Evolutionary conservation across 139 green algal genomes (phyloP).

Genomic region (Haematococcus lacustris): DNA sequence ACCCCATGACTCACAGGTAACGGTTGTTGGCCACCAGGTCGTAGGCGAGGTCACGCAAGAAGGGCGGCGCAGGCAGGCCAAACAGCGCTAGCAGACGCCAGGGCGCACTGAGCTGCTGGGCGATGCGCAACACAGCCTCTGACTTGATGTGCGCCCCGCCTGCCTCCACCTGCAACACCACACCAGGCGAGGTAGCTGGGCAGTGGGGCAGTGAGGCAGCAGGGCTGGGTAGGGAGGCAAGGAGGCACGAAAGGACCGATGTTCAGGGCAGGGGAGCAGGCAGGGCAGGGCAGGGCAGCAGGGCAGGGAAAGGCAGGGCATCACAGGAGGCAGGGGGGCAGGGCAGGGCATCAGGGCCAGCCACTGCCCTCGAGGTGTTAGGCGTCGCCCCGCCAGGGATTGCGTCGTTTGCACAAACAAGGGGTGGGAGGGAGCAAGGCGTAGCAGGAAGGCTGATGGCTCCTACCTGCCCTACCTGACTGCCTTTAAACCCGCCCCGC

Average conservation of each 20-base stretch:
- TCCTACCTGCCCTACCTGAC: not conserved
- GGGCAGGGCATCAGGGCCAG: too few species aligned
- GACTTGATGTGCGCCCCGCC: constrained; percentile 38
- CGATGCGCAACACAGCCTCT: constrained; percentile 61
- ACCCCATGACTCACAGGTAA: constrained; percentile 26
- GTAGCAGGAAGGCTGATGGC: not conserved
- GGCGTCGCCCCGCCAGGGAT: not conserved
- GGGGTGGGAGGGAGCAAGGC: not conserved
- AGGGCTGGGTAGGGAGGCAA: too few species aligned
- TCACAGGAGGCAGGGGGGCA: not conserved
- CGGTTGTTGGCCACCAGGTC: constrained; percentile 49
- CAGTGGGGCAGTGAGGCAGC: too few species aligned
- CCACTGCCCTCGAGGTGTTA: not conserved
- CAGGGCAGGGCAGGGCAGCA: not conserved
- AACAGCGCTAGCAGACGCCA: constrained; percentile 45
- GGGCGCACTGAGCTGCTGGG: constrained; percentile 33
- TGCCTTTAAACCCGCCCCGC: too few species aligned
- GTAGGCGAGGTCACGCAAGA: constrained; percentile 51
- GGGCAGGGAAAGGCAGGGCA: not conserved
- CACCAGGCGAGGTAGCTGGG: too few species aligned
- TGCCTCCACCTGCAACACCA: not conserved
- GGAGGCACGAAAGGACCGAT: not conserved
- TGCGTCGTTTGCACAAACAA: not conserved
- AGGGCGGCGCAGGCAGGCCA: constrained; percentile 29
- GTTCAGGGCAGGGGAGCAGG: not conserved